These are phyloP conservation scores for Globisporangium nodosum DNA, from an alignment of 352 stramenopile genomes.

Conservation along the genomic window DNA sequence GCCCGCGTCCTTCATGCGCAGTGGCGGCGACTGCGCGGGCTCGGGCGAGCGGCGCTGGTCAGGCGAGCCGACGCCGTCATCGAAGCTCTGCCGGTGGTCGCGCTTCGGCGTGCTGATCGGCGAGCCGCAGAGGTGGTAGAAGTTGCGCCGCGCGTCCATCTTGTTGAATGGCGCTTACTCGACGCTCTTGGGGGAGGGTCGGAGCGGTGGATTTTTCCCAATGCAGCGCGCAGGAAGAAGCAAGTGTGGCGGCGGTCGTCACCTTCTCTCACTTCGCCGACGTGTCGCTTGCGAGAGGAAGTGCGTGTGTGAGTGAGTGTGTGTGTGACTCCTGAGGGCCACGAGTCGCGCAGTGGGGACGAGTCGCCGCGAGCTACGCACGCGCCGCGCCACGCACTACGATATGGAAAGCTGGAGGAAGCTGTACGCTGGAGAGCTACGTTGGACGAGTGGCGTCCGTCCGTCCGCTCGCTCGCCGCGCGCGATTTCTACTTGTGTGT, in stretches of 20 bases:
- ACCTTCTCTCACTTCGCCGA: background rate
- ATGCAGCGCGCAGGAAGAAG: too few species aligned
- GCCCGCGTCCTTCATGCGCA: constrained; percentile 25
- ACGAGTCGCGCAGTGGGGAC: too few species aligned
- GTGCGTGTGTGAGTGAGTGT: background rate
- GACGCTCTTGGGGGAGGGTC: background rate
- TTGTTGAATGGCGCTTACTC: background rate
- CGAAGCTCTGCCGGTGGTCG: constrained; percentile 33
- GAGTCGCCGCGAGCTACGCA: background rate
- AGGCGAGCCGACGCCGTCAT: constrained; percentile 20
- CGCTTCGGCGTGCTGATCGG: constrained; percentile 64
- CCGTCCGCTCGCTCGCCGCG: background rate
- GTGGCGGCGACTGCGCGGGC: constrained; percentile 16
- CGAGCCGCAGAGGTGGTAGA: constrained; percentile 75
- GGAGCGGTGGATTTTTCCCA: background rate
- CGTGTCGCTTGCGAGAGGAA: background rate
- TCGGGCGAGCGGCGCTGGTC: constrained; percentile 30
- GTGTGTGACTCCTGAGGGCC: background rate
- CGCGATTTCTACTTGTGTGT: background rate
- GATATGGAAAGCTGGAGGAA: background rate
- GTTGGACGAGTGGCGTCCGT: background rate
- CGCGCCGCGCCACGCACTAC: background rate
- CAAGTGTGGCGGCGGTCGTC: too few species aligned
- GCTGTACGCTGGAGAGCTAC: background rate
- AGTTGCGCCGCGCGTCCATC: constrained; percentile 21